Percentiles rank a stretch among this genome's conserved stretches.
Conservation (phyloP, 2,329 filamentous ascomycete species). For the Paecilomyces sp. region DNA sequence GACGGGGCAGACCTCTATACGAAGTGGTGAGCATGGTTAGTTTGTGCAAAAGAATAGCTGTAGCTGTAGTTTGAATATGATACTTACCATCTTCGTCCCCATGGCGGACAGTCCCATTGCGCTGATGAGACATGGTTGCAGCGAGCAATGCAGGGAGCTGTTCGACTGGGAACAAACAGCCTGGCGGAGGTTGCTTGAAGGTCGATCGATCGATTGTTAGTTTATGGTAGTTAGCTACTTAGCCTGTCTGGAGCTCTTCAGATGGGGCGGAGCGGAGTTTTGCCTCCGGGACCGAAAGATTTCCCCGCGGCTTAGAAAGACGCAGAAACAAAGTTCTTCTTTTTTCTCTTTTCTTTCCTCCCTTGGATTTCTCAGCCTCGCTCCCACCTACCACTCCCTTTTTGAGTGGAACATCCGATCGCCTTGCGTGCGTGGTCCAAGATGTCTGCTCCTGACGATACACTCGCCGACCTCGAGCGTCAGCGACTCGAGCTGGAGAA, state of each 20-base stretch:
- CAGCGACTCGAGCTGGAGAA: conserved; percentile 69
- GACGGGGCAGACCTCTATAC: conserved; percentile 81
- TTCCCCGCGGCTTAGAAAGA: background rate
- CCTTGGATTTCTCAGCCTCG: background rate
- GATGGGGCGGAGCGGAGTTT: background rate
- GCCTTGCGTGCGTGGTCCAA: conserved; percentile 10
- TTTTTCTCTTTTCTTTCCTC: conserved; percentile 4
- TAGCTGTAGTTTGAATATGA: background rate
- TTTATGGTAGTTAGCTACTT: background rate
- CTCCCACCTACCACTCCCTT: background rate
- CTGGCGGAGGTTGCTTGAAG: background rate
- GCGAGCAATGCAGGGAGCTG: conserved; percentile 5
- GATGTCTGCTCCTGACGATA: conserved; percentile 35
- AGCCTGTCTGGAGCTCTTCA: background rate
- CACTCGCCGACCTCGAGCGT: conserved; percentile 63
- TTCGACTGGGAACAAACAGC: background rate
- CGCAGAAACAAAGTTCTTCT: background rate
- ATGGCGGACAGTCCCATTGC: conserved; percentile 24
- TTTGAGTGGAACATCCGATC: background rate
- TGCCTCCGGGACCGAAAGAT: background rate
- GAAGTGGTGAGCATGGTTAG: background rate
- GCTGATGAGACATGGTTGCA: conserved; percentile 22
- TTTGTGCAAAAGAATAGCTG: background rate
- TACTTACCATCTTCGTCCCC: conserved; percentile 37
- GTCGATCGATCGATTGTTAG: background rate